These are phyloP conservation scores for Nicotiana noctiflora DNA, from an alignment of 257 asterid genomes.

Conservation along the genomic window DNA sequence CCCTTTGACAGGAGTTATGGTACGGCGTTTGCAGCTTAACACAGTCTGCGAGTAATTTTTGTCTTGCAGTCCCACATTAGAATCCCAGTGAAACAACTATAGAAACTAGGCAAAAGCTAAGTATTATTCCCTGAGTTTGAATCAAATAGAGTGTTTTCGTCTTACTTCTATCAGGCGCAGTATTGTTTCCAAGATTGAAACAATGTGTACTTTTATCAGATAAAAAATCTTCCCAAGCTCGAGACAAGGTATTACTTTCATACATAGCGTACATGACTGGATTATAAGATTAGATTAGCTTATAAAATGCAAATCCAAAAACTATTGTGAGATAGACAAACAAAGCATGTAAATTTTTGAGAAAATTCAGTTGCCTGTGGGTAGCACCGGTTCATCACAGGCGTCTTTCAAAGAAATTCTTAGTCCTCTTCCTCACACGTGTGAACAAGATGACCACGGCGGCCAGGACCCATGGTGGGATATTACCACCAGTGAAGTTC, in stretches of 20 bases:
- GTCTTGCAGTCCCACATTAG: neutral
- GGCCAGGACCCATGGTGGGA: constrained; percentile 83
- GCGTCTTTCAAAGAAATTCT: constrained; percentile 39
- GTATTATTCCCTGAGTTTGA: neutral
- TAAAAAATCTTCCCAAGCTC: neutral
- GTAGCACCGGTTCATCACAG: constrained; percentile 13
- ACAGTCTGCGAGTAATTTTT: too few species aligned
- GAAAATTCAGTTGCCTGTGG: neutral
- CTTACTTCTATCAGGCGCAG: neutral
- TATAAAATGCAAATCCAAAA: neutral
- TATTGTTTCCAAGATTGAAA: neutral
- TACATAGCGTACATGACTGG: neutral
- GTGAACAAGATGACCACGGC: constrained; percentile 77
- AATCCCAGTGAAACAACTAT: neutral
- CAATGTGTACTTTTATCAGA: neutral
- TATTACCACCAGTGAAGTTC: constrained; percentile 34
- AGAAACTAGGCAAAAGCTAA: neutral
- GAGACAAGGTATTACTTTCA: neutral
- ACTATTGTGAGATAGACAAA: neutral
- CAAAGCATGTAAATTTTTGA: neutral
- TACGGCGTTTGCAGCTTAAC: too few species aligned
- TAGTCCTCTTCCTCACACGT: constrained; percentile 81
- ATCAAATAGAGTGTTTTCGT: neutral
- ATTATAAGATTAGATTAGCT: constrained; percentile 3
- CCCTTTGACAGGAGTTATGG: neutral